Evolutionary conservation across 2,329 filamentous ascomycete genomes (phyloP).

Genomic region (Aureobasidium uvarum): DNA sequence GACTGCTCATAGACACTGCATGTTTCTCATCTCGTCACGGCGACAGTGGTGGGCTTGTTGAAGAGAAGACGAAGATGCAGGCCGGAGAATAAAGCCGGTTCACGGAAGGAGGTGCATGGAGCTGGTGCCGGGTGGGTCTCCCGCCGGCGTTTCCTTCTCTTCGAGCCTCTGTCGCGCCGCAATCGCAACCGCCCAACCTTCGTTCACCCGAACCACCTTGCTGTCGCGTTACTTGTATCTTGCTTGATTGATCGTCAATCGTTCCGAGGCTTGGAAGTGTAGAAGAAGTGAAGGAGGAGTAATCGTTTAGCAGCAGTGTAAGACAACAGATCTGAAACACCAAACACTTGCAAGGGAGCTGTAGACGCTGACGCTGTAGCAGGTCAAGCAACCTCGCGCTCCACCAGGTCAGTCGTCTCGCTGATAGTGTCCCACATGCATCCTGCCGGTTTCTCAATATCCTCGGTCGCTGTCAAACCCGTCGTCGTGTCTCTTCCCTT

Average conservation of each 20-base stretch:
- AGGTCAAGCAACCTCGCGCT: slow-evolving; percentile 18
- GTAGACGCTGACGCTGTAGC: slow-evolving; percentile 21
- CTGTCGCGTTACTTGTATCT: slow-evolving; percentile 10
- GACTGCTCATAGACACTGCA: background rate
- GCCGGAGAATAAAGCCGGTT: background rate
- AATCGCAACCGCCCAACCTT: slow-evolving; percentile 16
- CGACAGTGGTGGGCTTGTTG: background rate
- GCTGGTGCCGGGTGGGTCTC: slow-evolving; percentile 17
- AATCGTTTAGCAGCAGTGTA: slow-evolving; percentile 9
- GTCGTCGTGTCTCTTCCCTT: background rate
- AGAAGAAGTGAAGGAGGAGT: background rate
- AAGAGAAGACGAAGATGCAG: background rate
- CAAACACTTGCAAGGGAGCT: slow-evolving; percentile 1
- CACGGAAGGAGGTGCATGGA: background rate
- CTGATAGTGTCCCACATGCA: slow-evolving; percentile 7
- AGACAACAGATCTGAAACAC: slow-evolving; percentile 2
- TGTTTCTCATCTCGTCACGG: background rate
- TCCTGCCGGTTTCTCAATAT: background rate
- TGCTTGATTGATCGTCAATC: background rate
- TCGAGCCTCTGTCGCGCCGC: slow-evolving; percentile 7
- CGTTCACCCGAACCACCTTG: background rate
- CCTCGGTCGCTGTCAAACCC: background rate
- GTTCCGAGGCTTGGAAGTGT: background rate
- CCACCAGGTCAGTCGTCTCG: slow-evolving; percentile 22
- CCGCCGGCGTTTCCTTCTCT: slow-evolving; percentile 25